Evolutionary conservation across 441 rosid genomes (phyloP).

Genomic region (Eutrema salsugineum): DNA sequence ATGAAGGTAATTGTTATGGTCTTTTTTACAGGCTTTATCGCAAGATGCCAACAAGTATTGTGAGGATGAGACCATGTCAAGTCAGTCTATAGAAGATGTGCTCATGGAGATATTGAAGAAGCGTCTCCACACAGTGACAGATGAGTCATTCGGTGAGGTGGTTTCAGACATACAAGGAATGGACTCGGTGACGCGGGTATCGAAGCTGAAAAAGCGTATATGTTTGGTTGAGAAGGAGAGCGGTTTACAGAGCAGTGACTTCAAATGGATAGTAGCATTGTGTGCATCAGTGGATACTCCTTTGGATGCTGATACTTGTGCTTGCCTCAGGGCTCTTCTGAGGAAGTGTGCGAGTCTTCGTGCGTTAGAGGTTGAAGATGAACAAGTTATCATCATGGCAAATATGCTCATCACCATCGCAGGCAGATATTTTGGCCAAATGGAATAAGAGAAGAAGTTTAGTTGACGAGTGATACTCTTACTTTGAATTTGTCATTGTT

Average conservation of each 20-base stretch:
- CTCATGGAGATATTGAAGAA: conserved; percentile 30
- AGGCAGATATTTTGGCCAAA: conserved; percentile 78
- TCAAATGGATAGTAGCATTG: conserved; percentile 67
- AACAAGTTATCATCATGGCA: conserved; percentile 53
- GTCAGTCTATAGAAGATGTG: conserved; percentile 24
- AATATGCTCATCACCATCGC: conserved; percentile 73
- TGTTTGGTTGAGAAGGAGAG: conserved; percentile 37
- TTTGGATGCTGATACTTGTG: conserved; percentile 60
- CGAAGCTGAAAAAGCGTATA: conserved; percentile 61
- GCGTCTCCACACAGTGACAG: conserved; percentile 9
- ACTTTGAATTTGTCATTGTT: neutral
- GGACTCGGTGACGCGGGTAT: conserved; percentile 69
- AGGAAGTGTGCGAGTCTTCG: conserved; percentile 78
- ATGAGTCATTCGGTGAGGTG: conserved; percentile 16
- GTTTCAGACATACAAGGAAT: conserved; percentile 50
- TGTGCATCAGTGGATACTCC: conserved; percentile 80
- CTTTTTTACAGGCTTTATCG: conserved; percentile 43
- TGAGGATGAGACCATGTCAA: conserved; percentile 12
- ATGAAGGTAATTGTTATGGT: neutral
- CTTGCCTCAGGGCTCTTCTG: conserved; percentile 60
- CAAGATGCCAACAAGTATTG: conserved; percentile 18
- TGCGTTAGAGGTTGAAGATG: conserved; percentile 59
- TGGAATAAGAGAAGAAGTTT: conserved; percentile 28
- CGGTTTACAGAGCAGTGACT: conserved; percentile 43
- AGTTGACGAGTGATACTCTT: neutral